Evolutionary conservation across 1,139 yeast species (phyloP).

Genomic region (Barnettozyma hawaiiensis): DNA sequence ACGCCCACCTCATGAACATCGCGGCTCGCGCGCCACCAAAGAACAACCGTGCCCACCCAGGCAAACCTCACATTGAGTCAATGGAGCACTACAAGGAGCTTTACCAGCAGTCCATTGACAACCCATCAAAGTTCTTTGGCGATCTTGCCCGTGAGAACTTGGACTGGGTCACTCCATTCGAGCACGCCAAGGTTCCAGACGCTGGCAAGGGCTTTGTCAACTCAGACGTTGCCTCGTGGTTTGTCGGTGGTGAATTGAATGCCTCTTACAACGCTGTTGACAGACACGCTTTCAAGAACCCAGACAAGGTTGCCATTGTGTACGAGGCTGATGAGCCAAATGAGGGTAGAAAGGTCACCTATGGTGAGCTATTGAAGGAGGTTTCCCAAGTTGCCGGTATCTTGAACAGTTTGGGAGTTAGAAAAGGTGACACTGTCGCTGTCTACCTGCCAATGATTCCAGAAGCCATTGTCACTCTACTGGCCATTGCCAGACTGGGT

Average conservation of each 20-base stretch:
- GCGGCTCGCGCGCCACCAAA: slow-evolving; percentile 23
- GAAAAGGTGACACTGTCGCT: slow-evolving; percentile 80
- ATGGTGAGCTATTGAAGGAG: slow-evolving; percentile 64
- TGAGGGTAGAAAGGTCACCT: slow-evolving; percentile 57
- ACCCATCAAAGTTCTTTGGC: slow-evolving; percentile 63
- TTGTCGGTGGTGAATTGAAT: slow-evolving; percentile 68
- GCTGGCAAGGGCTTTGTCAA: slow-evolving; percentile 44
- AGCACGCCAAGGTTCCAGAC: slow-evolving; percentile 50
- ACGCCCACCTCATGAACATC: slow-evolving; percentile 26
- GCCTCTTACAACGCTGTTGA: slow-evolving; percentile 77
- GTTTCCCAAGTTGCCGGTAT: slow-evolving; percentile 70
- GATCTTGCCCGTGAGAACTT: slow-evolving; percentile 51
- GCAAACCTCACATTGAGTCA: slow-evolving; percentile 30
- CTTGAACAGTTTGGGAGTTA: slow-evolving; percentile 59
- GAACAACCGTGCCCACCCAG: slow-evolving; percentile 28
- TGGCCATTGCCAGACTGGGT: slow-evolving; percentile 74
- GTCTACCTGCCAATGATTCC: slow-evolving; percentile 87
- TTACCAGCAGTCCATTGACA: slow-evolving; percentile 62
- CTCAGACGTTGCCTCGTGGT: slow-evolving; percentile 75
- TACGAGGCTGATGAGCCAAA: slow-evolving; percentile 78
- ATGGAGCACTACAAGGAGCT: slow-evolving; percentile 52
- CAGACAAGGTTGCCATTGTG: slow-evolving; percentile 68
- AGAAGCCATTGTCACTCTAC: slow-evolving; percentile 64
- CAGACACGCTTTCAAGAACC: slow-evolving; percentile 69
- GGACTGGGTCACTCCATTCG: slow-evolving; percentile 62